A percentile compares a stretch with the other conserved stretches of the same genome.
These are phyloP conservation scores for Aspergillus sp. DNA, from an alignment of 2,329 filamentous ascomycete genomes.

Conservation along the genomic window DNA sequence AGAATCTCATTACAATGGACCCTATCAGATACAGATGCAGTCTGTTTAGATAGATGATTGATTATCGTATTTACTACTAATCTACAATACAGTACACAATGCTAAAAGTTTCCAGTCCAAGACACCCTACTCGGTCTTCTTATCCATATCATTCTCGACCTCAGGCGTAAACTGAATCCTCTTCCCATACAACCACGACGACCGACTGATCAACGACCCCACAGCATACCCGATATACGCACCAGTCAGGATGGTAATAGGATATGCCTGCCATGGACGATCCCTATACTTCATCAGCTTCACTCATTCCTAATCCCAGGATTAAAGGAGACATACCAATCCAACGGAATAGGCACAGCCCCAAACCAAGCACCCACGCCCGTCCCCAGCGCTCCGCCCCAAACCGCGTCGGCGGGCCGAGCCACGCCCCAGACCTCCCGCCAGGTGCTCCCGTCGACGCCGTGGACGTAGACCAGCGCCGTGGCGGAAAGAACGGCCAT, in stretches of 20 bases:
- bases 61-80: neutral
- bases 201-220: slow-evolving; percentile 41
- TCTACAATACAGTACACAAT: neutral
- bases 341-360: slow-evolving; percentile 87
- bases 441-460: slow-evolving; percentile 67
- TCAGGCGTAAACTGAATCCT: slow-evolving; percentile 25
- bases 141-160: slow-evolving; percentile 8
- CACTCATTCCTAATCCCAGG: neutral
- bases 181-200: slow-evolving; percentile 29
- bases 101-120: neutral
- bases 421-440: slow-evolving; percentile 60
- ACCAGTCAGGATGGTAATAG: slow-evolving; percentile 80
- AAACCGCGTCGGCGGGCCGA: slow-evolving; percentile 73
- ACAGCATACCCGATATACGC: slow-evolving; percentile 70
- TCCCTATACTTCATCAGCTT: slow-evolving; percentile 48
- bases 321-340: slow-evolving; percentile 56
- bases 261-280: slow-evolving; percentile 98
- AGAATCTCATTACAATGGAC: too few species aligned
- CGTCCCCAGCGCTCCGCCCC: slow-evolving; percentile 72
- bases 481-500: slow-evolving; percentile 71
- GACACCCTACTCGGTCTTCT: neutral
- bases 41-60: neutral
- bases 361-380: slow-evolving; percentile 83
- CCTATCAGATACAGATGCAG: neutral
- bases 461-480: slow-evolving; percentile 78